A percentile compares a stretch with the other conserved stretches of the same genome.
Evolutionary conservation across 139 green algal species (phyloP).

Genomic region (Marvania coccoides): DNA sequence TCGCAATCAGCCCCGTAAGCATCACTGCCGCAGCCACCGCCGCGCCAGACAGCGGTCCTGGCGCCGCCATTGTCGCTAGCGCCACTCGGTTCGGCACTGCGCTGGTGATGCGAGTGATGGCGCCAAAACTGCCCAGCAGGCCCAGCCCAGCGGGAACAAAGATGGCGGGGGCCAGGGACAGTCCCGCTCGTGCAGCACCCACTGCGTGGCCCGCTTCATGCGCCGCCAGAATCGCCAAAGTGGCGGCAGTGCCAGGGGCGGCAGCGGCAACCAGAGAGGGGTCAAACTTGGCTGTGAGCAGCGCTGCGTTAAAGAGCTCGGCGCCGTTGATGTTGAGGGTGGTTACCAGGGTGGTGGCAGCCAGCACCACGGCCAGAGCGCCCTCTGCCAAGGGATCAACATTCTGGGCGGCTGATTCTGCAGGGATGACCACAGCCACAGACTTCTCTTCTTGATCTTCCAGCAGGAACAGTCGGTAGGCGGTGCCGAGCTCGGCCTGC

Average conservation of each 20-base stretch:
- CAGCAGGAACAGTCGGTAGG: slow-evolving; percentile 66
- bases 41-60: slow-evolving; percentile 44
- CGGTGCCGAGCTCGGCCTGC: slow-evolving; percentile 42
- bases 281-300: slow-evolving; percentile 18
- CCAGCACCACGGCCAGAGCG: slow-evolving; percentile 51
- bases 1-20: slow-evolving; percentile 48
- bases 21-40: slow-evolving; percentile 33
- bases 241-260: slow-evolving; percentile 33
- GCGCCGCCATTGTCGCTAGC: slow-evolving; percentile 37
- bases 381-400: slow-evolving; percentile 14
- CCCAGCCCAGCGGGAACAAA: slow-evolving; percentile 67
- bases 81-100: slow-evolving; percentile 30
- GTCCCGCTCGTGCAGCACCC: slow-evolving; percentile 40
- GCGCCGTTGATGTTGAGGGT: slow-evolving; percentile 51
- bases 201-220: slow-evolving; percentile 58
- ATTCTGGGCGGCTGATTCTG: slow-evolving; percentile 7
- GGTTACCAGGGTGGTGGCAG: slow-evolving; percentile 39
- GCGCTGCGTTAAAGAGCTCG: slow-evolving; percentile 41
- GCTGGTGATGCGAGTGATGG: slow-evolving; percentile 65
- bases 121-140: slow-evolving; percentile 70
- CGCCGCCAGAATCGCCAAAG: slow-evolving; percentile 29
- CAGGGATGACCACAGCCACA: slow-evolving; percentile 52
- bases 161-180: slow-evolving; percentile 68
- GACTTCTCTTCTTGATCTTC: slow-evolving; percentile 64
- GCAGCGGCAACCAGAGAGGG: slow-evolving; percentile 26